These are phyloP conservation scores for Coemansia sp. DNA, from an alignment of 192 early-diverging fungal species.

Conservation along the genomic window DNA sequence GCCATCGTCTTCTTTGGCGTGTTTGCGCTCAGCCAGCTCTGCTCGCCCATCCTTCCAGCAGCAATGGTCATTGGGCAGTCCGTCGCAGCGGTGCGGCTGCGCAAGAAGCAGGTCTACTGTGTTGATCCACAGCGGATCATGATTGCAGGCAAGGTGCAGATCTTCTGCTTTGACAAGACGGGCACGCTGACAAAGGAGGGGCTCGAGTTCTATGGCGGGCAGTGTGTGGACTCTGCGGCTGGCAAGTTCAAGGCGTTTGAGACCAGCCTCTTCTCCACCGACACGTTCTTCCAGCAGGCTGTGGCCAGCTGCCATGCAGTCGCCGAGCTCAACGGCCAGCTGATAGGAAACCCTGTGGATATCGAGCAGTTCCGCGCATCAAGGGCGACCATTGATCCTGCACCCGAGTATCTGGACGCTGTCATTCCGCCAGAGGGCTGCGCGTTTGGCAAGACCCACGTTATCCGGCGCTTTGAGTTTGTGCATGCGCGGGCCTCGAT, in stretches of 20 bases:
- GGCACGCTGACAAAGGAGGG: slow-evolving; percentile 71
- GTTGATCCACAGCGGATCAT: slow-evolving; percentile 67
- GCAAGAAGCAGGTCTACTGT: slow-evolving; percentile 61
- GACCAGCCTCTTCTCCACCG: slow-evolving; percentile 8
- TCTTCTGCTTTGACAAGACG: slow-evolving; percentile 70
- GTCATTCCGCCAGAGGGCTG: slow-evolving; percentile 24
- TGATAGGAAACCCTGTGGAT: slow-evolving; percentile 70
- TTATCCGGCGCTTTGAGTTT: slow-evolving; percentile 69
- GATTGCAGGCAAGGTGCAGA: slow-evolving; percentile 64
- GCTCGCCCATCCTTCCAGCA: slow-evolving; percentile 66
- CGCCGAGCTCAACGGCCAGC: slow-evolving; percentile 54
- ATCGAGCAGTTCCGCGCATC: slow-evolving; percentile 68
- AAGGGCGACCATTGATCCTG: slow-evolving; percentile 15
- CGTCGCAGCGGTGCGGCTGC: slow-evolving; percentile 57
- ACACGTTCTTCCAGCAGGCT: slow-evolving; percentile 23
- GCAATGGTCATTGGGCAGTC: slow-evolving; percentile 67
- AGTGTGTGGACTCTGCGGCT: slow-evolving; percentile 22
- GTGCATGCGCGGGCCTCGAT: slow-evolving; percentile 68
- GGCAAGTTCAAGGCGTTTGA: slow-evolving; percentile 13
- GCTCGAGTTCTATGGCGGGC: slow-evolving; percentile 60
- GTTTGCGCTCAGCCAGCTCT: slow-evolving; percentile 67
- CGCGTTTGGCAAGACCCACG: slow-evolving; percentile 13
- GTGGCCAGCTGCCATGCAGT: slow-evolving; percentile 64
- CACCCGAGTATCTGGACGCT: slow-evolving; percentile 52
- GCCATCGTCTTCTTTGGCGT: slow-evolving; percentile 72